These are phyloP conservation scores for Tympanopsis confertula DNA, from an alignment of 2,329 filamentous ascomycete genomes.

Conservation along the genomic window DNA sequence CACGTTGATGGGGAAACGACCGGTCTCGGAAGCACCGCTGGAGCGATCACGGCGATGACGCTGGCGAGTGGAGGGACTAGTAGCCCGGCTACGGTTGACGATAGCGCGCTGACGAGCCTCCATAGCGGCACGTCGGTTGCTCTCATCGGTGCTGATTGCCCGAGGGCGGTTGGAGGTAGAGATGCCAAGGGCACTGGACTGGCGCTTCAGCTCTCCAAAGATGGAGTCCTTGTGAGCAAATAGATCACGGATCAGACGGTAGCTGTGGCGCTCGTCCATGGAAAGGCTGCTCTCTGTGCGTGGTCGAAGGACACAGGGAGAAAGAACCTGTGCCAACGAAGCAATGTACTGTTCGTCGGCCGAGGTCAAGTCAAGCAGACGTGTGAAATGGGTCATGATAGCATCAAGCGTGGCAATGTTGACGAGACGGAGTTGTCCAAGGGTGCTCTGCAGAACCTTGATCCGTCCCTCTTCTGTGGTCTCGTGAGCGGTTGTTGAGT, in stretches of 20 bases:
- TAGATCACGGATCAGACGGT: conserved; percentile 80
- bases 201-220: conserved; percentile 90
- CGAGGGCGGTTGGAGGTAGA: conserved; percentile 54
- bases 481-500: conserved; percentile 70
- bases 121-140: conserved; percentile 84
- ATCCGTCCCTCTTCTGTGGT: conserved; percentile 68
- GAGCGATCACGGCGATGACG: conserved; percentile 73
- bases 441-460: conserved; percentile 85
- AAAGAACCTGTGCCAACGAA: conserved; percentile 61
- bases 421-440: conserved; percentile 84
- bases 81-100: conserved; percentile 59
- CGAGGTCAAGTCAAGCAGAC: conserved; percentile 89
- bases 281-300: conserved; percentile 80
- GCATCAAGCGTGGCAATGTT: conserved; percentile 99
- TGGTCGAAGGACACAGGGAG: conserved; percentile 79
- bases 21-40: conserved; percentile 59
- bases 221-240: conserved; percentile 91
- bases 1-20: conserved; percentile 72
- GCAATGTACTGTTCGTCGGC: conserved; percentile 79
- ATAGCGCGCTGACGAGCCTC: conserved; percentile 79
- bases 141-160: conserved; percentile 89
- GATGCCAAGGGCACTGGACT: conserved; percentile 56
- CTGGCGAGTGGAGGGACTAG: conserved; percentile 55
- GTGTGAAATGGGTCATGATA: conserved; percentile 94
- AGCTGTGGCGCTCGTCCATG: conserved; percentile 88